Conservation (phyloP, 1,284 basidiomycete species). For the Cutaneotrichosporon daszewskae region DNA sequence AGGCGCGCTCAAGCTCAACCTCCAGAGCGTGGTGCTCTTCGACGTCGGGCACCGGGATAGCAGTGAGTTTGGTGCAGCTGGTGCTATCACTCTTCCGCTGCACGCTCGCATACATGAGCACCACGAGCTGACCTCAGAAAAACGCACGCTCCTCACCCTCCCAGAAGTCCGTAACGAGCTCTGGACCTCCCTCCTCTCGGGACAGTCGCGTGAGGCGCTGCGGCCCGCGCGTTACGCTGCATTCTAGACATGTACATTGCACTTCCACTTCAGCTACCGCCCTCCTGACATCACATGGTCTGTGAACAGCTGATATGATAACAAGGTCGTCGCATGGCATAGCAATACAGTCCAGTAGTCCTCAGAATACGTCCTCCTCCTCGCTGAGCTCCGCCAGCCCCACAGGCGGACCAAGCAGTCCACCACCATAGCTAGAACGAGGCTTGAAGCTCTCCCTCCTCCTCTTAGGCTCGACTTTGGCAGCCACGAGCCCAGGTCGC, state of each 20-base stretch:
- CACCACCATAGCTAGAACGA: slow-evolving; percentile 17
- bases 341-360: too few species aligned
- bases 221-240: slow-evolving; percentile 35
- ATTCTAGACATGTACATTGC: too few species aligned
- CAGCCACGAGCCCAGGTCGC: slow-evolving; percentile 39
- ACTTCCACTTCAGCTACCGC: too few species aligned
- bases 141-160: slow-evolving; percentile 42
- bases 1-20: slow-evolving; percentile 40
- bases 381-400: slow-evolving; percentile 4
- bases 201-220: slow-evolving; percentile 29
- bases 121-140: slow-evolving; percentile 32
- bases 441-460: slow-evolving; percentile 54
- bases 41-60: slow-evolving; percentile 41
- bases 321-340: too few species aligned
- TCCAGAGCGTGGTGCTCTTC: slow-evolving; percentile 41
- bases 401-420: slow-evolving; percentile 7
- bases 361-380: slow-evolving; percentile 23
- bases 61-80: slow-evolving; percentile 25
- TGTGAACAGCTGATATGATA: too few species aligned
- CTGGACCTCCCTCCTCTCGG: slow-evolving; percentile 43
- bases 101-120: too few species aligned
- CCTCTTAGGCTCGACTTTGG: slow-evolving; percentile 15
- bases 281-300: too few species aligned
- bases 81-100: too few species aligned
- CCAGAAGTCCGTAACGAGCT: slow-evolving; percentile 46